Conservation (phyloP, 2,329 filamentous ascomycete genomes). For the Aureobasidium zeae region DNA sequence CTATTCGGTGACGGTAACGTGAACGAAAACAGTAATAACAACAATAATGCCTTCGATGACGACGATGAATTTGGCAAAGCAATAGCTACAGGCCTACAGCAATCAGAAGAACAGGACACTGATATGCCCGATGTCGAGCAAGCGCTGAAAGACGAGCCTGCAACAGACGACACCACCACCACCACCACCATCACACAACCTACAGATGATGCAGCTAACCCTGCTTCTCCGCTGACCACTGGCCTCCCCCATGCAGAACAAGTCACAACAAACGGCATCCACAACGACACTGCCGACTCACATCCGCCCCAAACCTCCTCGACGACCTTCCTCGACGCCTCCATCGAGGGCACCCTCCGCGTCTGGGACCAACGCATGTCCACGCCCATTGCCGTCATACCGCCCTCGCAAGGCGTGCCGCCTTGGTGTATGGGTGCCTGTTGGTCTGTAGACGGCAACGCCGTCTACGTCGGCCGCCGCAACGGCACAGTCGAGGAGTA, state of each 20-base stretch:
- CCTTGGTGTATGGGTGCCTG: conserved; percentile 97
- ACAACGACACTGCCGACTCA: conserved; percentile 26
- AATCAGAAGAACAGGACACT: conserved; percentile 30
- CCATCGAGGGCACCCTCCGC: conserved; percentile 78
- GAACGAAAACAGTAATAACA: conserved; percentile 46
- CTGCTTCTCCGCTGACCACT: conserved; percentile 30
- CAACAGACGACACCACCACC: conserved; percentile 24
- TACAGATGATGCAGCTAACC: conserved; percentile 5
- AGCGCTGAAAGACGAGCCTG: too few species aligned
- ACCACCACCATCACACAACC: conserved; percentile 9
- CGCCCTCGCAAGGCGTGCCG: conserved; percentile 63
- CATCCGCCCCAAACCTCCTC: conserved; percentile 48
- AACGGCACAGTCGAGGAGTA: conserved; percentile 95
- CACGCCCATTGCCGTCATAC: conserved; percentile 69
- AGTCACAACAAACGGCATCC: conserved; percentile 17
- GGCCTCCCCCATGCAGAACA: conserved; percentile 47
- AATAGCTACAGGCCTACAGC: conserved; percentile 49
- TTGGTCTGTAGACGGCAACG: conserved; percentile 93
- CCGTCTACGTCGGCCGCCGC: conserved; percentile 81
- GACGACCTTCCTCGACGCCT: conserved; percentile 77
- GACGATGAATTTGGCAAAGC: conserved; percentile 73
- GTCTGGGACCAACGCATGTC: conserved; percentile 82
- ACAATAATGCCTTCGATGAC: conserved; percentile 53
- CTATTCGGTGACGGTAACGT: conserved; percentile 68
- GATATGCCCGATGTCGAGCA: conserved; percentile 39